Percentiles rank a stretch among this genome's conserved stretches.
These are phyloP conservation scores for Pythium insidiosum DNA, from an alignment of 352 stramenopile species.

Conservation along the genomic window DNA sequence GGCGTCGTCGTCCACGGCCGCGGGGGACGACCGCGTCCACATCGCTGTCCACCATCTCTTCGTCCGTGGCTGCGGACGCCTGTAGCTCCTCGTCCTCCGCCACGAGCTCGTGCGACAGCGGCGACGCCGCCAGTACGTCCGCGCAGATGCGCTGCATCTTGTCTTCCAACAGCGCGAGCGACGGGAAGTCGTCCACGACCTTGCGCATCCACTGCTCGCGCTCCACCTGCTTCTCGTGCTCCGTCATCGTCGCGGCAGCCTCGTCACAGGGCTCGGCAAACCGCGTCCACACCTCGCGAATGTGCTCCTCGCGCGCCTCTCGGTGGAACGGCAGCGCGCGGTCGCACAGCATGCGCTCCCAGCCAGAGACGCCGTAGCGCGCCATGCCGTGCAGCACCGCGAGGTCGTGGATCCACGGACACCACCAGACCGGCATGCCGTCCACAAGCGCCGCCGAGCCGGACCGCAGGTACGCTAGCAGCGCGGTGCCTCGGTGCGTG, in stretches of 20 bases:
- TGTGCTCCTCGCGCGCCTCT: slow-evolving; percentile 55
- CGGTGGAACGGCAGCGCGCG: slow-evolving; percentile 69
- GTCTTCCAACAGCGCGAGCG: slow-evolving; percentile 55
- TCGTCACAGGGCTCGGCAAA: slow-evolving; percentile 48
- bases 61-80: too few relatives aligned
- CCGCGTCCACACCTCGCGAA: slow-evolving; percentile 37
- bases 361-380: slow-evolving; percentile 60
- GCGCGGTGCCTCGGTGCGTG: slow-evolving; percentile 20
- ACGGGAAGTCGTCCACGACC: slow-evolving; percentile 70
- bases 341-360: slow-evolving; percentile 62
- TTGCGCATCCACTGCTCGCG: slow-evolving; percentile 53
- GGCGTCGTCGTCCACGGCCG: too few relatives aligned
- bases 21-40: too few relatives aligned
- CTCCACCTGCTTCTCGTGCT: slow-evolving; percentile 35
- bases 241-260: too few relatives aligned
- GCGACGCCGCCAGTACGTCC: too few relatives aligned
- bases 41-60: too few relatives aligned
- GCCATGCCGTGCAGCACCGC: slow-evolving; percentile 77
- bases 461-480: slow-evolving; percentile 50
- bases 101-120: neutral
- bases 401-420: slow-evolving; percentile 81
- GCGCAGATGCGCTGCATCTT: slow-evolving; percentile 64
- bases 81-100: neutral
- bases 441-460: slow-evolving; percentile 45
- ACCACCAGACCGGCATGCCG: slow-evolving; percentile 86